phyloP scores from a whole-genome alignment of 225 moss, liverwort and hornwort species.

The Thuidium tamariscinum region DNA sequence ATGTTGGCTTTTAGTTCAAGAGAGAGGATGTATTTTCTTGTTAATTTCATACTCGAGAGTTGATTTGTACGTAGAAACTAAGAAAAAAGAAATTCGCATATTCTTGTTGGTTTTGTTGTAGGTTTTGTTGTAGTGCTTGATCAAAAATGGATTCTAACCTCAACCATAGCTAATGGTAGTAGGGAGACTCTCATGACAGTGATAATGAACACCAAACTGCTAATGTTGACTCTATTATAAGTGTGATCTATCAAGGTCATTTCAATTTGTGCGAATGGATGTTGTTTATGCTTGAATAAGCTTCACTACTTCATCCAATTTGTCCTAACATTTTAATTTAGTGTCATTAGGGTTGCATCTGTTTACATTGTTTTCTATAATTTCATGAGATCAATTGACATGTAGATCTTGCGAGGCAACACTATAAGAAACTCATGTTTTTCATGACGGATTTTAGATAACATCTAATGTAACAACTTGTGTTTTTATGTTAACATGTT shows the following conservation, averaged over 20 bases:
- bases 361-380: not conserved
- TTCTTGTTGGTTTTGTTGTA: too few relatives aligned
- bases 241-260: not conserved
- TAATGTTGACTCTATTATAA: not conserved
- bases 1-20: not conserved
- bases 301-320: not conserved
- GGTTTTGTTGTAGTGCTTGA: not conserved
- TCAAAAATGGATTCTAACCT: not conserved
- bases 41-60: too few relatives aligned
- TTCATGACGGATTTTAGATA: too few relatives aligned
- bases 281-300: not conserved
- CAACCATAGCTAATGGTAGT: accelerated
- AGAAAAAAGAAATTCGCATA: not conserved
- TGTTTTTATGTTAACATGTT: too few relatives aligned
- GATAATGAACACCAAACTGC: not conserved
- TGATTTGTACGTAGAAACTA: not conserved
- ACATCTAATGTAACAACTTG: too few relatives aligned
- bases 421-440: too few relatives aligned
- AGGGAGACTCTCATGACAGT: not conserved
- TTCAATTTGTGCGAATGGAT: not conserved
- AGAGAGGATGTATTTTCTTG: not conserved
- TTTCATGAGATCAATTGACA: not conserved
- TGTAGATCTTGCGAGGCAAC: too few relatives aligned
- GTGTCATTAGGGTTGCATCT: not conserved
- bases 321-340: not conserved